These are phyloP conservation scores for Saccharomyces hybrid DNA, from an alignment of 1,139 yeast species.

Conservation along the genomic window DNA sequence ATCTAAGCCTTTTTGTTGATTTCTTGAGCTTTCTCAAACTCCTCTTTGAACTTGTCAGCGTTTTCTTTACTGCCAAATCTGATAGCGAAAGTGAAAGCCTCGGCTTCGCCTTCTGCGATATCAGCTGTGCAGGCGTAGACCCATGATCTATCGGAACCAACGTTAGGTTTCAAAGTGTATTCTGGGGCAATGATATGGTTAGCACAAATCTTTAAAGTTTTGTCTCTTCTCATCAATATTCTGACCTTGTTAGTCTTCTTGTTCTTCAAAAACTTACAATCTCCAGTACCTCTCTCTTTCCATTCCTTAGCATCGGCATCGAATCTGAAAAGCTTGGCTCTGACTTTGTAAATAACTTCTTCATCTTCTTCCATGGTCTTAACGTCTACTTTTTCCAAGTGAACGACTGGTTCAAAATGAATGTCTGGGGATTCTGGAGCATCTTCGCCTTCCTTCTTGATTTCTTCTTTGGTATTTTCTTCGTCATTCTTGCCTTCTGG, in stretches of 20 bases:
- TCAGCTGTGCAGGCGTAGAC: slow-evolving; percentile 94
- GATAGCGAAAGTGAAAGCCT: slow-evolving; percentile 93
- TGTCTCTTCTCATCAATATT: slow-evolving; percentile 96
- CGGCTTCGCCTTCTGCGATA: slow-evolving; percentile 91
- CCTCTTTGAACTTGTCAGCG: slow-evolving; percentile 91
- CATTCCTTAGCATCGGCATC: slow-evolving; percentile 81
- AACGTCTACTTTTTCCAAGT: slow-evolving; percentile 90
- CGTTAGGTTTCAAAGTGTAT: slow-evolving; percentile 80
- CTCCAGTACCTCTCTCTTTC: slow-evolving; percentile 99
- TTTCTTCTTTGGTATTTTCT: slow-evolving; percentile 34
- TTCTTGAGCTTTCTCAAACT: slow-evolving; percentile 76
- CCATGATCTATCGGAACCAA: slow-evolving; percentile 98
- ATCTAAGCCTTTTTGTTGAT: slow-evolving; percentile 38
- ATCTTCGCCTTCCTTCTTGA: slow-evolving; percentile 49
- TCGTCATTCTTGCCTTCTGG: slow-evolving; percentile 29
- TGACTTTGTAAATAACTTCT: slow-evolving; percentile 75
- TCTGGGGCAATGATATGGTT: slow-evolving; percentile 87
- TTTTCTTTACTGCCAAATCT: slow-evolving; percentile 96
- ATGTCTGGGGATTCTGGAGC: slow-evolving; percentile 90
- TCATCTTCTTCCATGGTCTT: slow-evolving; percentile 96
- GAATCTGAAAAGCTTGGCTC: slow-evolving; percentile 93
- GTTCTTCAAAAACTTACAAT: slow-evolving; percentile 90
- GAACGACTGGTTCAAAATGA: slow-evolving; percentile 93
- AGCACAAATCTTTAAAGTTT: slow-evolving; percentile 95
- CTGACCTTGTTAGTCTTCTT: slow-evolving; percentile 74